These are phyloP conservation scores for Phoenix dactylifera DNA, from an alignment of 176 grass and related monocot genomes.

Conservation along the genomic window DNA sequence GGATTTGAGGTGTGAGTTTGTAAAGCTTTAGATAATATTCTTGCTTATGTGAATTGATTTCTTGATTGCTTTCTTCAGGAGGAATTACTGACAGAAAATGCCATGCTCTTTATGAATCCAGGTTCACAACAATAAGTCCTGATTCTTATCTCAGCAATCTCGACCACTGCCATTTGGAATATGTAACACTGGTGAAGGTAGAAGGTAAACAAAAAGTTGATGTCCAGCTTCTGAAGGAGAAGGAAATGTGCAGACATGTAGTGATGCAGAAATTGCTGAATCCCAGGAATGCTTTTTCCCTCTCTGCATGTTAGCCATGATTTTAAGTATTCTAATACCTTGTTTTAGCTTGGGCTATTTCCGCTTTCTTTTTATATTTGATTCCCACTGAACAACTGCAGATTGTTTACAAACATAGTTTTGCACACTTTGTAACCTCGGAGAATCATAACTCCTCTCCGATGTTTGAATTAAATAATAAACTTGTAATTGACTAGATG, in stretches of 20 bases:
- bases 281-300: too few species aligned
- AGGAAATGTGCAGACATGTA: too few species aligned
- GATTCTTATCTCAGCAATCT: not conserved
- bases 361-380: not conserved
- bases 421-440: not conserved
- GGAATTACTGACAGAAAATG: not conserved
- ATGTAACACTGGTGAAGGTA: too few species aligned
- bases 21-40: too few species aligned
- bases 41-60: too few species aligned
- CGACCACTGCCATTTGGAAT: not conserved
- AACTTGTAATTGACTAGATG: not conserved
- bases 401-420: not conserved
- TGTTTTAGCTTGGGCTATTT: not conserved
- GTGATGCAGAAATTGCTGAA: too few species aligned
- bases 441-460: not conserved
- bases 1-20: constrained; percentile 48
- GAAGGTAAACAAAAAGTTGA: too few species aligned
- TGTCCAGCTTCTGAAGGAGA: too few species aligned
- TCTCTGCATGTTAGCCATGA: not conserved
- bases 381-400: not conserved
- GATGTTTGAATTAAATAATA: not conserved
- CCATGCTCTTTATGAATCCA: not conserved
- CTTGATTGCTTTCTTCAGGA: not conserved
- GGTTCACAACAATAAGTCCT: constrained; percentile 4
- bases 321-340: not conserved